Percentiles rank a stretch among this genome's conserved stretches.
phyloP scores from a whole-genome alignment of 23 red algal genomes.

The Rhodosorus marinus region DNA sequence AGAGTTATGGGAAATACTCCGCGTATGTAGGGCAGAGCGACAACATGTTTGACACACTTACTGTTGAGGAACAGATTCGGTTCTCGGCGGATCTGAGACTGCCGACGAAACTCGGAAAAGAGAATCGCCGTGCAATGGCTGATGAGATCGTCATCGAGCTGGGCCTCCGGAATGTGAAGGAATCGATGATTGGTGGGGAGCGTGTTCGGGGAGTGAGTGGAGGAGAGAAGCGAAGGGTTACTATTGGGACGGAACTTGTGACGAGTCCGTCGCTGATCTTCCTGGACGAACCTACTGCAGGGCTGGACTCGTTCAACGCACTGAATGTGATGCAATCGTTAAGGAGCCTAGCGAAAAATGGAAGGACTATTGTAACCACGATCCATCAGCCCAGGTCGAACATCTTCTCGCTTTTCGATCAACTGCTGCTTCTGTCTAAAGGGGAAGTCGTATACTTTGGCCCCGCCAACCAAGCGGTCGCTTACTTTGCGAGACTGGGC shows the following conservation, averaged over 20 bases:
- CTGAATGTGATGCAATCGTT: slow-evolving; percentile 37
- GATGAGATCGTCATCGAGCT: slow-evolving; percentile 48
- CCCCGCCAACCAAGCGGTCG: slow-evolving; percentile 12
- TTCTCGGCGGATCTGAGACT: slow-evolving; percentile 39
- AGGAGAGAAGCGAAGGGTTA: slow-evolving; percentile 26
- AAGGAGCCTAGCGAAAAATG: slow-evolving; percentile 23
- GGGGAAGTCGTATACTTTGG: slow-evolving; percentile 54
- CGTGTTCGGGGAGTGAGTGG: too few species aligned
- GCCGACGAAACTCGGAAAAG: too few species aligned
- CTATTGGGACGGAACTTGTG: slow-evolving; percentile 43
- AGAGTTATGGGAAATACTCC: slow-evolving; percentile 25
- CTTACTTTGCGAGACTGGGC: slow-evolving; percentile 39
- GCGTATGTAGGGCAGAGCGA: slow-evolving; percentile 71
- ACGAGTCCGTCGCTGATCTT: too few species aligned
- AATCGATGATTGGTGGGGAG: slow-evolving; percentile 34
- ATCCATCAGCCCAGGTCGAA: too few species aligned
- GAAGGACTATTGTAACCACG: too few species aligned
- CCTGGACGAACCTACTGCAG: slow-evolving; percentile 60
- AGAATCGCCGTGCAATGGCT: slow-evolving; percentile 1
- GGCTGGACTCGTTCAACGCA: slow-evolving; percentile 40
- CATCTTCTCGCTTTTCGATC: slow-evolving; percentile 60
- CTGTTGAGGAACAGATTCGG: slow-evolving; percentile 62
- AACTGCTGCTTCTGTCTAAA: slow-evolving; percentile 35
- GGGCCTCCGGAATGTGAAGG: slow-evolving; percentile 19
- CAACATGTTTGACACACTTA: slow-evolving; percentile 78